Percentiles rank a stretch among this genome's conserved stretches.
Evolutionary conservation across 345 rosid species (phyloP).

Genomic region (Gossypium arboreum): DNA sequence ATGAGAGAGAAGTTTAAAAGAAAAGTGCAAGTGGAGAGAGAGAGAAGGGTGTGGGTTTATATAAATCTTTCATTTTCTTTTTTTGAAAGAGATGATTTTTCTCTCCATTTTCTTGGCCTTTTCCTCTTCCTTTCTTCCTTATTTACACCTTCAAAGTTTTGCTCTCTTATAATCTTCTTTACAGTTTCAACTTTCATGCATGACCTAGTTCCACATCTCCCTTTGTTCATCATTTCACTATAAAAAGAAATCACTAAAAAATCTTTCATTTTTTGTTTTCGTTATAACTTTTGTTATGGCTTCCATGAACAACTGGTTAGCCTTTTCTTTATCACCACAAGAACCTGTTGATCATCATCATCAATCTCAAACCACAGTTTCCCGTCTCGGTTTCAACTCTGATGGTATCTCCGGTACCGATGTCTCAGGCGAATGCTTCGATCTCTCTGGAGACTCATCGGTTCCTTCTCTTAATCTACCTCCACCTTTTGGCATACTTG

Average conservation of each 20-base stretch:
- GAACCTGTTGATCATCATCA: conserved; percentile 33
- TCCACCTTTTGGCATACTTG: conserved; percentile 53
- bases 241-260: not conserved
- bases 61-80: conserved; percentile 27
- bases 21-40: too few species aligned
- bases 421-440: conserved; percentile 50
- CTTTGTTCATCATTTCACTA: not conserved
- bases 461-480: conserved; percentile 37
- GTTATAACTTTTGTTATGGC: not conserved
- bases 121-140: conserved; percentile 17
- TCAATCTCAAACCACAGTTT: conserved; percentile 23
- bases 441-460: conserved; percentile 40
- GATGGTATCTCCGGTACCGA: conserved; percentile 29
- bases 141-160: too few species aligned
- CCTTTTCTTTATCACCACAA: conserved; percentile 74
- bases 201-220: conserved; percentile 9
- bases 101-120: conserved; percentile 23
- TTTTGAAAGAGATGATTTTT: conserved; percentile 17
- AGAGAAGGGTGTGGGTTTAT: conserved; percentile 14
- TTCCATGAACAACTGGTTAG: conserved; percentile 71
- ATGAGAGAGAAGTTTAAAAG: not conserved
- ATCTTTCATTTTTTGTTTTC: too few species aligned
- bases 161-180: not conserved
- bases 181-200: conserved; percentile 24
- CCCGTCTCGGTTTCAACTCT: conserved; percentile 33